Evolutionary conservation across 305 asterid species (phyloP).

Genomic region (Lippia alba): DNA sequence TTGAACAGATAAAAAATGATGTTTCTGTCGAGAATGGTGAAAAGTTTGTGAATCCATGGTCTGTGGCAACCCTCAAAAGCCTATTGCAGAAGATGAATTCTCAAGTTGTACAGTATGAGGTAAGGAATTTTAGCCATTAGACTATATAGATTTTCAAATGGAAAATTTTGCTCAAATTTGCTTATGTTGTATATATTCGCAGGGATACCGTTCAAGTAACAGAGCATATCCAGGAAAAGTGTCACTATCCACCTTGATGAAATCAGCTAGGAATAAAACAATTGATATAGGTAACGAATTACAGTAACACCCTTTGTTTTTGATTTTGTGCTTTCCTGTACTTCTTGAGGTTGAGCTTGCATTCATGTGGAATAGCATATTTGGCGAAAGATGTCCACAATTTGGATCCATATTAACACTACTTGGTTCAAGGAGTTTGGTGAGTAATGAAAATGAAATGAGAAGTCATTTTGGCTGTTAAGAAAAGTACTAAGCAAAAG

Average conservation of each 20-base stretch:
- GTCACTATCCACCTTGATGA: constrained; percentile 70
- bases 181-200: constrained; percentile 24
- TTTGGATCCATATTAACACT: constrained; percentile 2
- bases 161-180: constrained; percentile 21
- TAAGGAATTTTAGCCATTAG: constrained; percentile 29
- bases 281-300: constrained; percentile 71
- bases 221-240: constrained; percentile 87
- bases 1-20: constrained; percentile 49
- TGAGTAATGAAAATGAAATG: too few relatives aligned
- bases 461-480: too few relatives aligned
- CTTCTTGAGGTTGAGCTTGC: neutral
- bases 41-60: constrained; percentile 77
- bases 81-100: constrained; percentile 54
- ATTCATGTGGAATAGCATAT: neutral
- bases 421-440: neutral
- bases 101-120: constrained; percentile 58
- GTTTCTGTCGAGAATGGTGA: constrained; percentile 47
- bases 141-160: constrained; percentile 10
- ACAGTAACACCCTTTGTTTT: neutral
- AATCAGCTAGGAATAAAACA: constrained; percentile 73
- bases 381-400: neutral
- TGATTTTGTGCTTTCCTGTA: neutral
- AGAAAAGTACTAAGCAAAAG: too few relatives aligned
- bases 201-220: constrained; percentile 76
- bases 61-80: constrained; percentile 51